Evolutionary conservation across 2,329 filamentous ascomycete genomes (phyloP).

Genomic region (Orbilia quercus): DNA sequence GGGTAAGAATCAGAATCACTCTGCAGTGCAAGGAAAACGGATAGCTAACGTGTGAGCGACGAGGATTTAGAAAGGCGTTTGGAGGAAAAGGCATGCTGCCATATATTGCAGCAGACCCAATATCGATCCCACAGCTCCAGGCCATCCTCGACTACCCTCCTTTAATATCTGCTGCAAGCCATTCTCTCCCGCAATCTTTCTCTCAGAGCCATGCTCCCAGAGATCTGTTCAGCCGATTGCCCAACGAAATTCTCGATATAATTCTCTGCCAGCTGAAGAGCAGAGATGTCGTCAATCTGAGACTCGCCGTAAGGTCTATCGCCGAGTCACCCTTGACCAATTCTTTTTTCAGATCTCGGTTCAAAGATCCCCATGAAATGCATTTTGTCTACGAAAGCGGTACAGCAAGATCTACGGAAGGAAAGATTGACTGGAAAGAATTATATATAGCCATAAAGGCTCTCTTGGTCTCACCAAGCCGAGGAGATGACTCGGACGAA

Average conservation of each 20-base stretch:
- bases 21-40: neutral
- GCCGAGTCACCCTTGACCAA: constrained; percentile 51
- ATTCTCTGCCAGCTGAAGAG: constrained; percentile 48
- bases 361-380: constrained; percentile 54
- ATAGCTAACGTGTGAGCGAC: constrained; percentile 6
- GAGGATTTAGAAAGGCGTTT: constrained; percentile 36
- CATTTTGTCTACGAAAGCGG: constrained; percentile 53
- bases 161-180: constrained; percentile 32
- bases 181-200: constrained; percentile 32
- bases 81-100: constrained; percentile 51
- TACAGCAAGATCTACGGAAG: constrained; percentile 36
- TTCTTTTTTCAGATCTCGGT: constrained; percentile 54
- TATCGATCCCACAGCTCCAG: constrained; percentile 39
- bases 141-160: constrained; percentile 47
- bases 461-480: constrained; percentile 29
- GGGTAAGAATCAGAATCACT: constrained; percentile 14
- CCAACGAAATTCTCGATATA: constrained; percentile 55
- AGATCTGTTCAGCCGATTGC: constrained; percentile 50
- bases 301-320: constrained; percentile 52
- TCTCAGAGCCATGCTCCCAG: constrained; percentile 33
- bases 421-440: constrained; percentile 47
- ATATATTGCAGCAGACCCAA: constrained; percentile 44
- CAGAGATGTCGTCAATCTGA: constrained; percentile 40
- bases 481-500: constrained; percentile 41
- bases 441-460: constrained; percentile 50